phyloP scores from a whole-genome alignment of 371 early-diverging fungal genomes.

The Nematocida ironsii region DNA sequence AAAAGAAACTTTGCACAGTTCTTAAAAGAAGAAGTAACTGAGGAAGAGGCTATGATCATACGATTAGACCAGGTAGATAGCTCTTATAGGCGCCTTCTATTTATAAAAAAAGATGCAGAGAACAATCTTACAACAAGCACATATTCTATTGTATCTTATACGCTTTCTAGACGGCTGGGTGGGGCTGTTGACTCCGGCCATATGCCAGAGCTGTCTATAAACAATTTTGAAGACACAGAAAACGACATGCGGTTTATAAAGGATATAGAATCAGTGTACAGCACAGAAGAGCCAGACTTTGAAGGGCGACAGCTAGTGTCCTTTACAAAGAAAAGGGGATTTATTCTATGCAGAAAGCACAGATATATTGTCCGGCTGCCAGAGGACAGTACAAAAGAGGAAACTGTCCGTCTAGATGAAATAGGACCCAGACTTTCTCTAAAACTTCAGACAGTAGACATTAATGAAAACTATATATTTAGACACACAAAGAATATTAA shows the following conservation, averaged over 20 bases:
- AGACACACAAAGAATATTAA: conserved; percentile 56
- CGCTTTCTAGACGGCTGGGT: conserved; percentile 27
- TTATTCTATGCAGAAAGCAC: conserved; percentile 56
- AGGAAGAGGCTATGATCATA: conserved; percentile 50
- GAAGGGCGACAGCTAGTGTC: conserved; percentile 55
- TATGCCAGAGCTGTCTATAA: conserved; percentile 47
- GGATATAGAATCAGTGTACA: conserved; percentile 36
- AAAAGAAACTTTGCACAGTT: conserved; percentile 32
- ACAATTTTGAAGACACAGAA: conserved; percentile 48
- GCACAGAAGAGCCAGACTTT: conserved; percentile 48
- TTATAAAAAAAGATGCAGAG: conserved; percentile 33
- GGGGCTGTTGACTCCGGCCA: conserved; percentile 51
- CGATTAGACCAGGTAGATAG: conserved; percentile 48
- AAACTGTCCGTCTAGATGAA: conserved; percentile 52
- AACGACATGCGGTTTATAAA: conserved; percentile 26
- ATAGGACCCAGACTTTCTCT: conserved; percentile 56
- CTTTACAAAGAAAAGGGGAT: conserved; percentile 58
- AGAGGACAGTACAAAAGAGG: conserved; percentile 21
- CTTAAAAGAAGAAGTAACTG: conserved; percentile 41
- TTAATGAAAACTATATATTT: conserved; percentile 52
- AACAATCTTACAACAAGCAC: conserved; percentile 39
- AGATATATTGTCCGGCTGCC: conserved; percentile 50
- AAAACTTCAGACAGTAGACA: conserved; percentile 51
- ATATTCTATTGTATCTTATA: conserved; percentile 49
- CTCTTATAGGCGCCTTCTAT: conserved; percentile 17